Evolutionary conservation across 75 land plant species (phyloP).

Genomic region (Picea sitchensis): DNA sequence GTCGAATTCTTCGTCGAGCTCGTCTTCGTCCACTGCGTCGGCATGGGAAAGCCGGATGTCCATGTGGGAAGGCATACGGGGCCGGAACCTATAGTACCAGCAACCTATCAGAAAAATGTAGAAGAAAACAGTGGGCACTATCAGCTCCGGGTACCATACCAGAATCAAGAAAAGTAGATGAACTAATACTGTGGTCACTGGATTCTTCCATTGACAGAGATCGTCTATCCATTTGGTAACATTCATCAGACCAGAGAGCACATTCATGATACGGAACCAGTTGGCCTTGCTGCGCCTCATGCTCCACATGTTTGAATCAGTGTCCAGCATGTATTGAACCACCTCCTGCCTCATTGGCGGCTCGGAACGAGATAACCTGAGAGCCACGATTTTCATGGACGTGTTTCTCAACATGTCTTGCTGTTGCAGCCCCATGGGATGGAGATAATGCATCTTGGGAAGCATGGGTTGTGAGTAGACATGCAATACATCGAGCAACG

Average conservation of each 20-base stretch:
- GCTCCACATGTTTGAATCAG: slow-evolving; percentile 75
- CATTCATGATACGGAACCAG: slow-evolving; percentile 54
- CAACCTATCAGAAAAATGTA: slow-evolving; percentile 88
- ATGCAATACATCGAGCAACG: slow-evolving; percentile 44
- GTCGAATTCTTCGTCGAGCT: slow-evolving; percentile 89
- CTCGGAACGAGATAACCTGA: slow-evolving; percentile 54
- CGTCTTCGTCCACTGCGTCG: slow-evolving; percentile 61
- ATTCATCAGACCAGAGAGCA: slow-evolving; percentile 66
- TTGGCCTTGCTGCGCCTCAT: slow-evolving; percentile 73
- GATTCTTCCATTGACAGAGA: slow-evolving; percentile 75
- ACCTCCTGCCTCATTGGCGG: slow-evolving; percentile 72
- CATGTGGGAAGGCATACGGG: slow-evolving; percentile 83
- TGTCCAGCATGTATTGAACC: slow-evolving; percentile 77
- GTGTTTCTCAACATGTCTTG: slow-evolving; percentile 53
- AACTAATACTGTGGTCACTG: slow-evolving; percentile 71
- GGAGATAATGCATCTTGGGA: slow-evolving; percentile 73
- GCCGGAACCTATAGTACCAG: slow-evolving; percentile 77
- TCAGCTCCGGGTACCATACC: slow-evolving; percentile 75
- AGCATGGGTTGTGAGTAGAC: slow-evolving; percentile 55
- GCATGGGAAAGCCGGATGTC: slow-evolving; percentile 82
- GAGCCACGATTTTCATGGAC: slow-evolving; percentile 62
- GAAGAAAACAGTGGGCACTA: slow-evolving; percentile 71
- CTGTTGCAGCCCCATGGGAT: slow-evolving; percentile 53
- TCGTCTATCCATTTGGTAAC: slow-evolving; percentile 68
- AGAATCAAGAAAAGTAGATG: slow-evolving; percentile 72